Conservation (phyloP, 2,329 filamentous ascomycete species). For the Epichloe elymi region DNA sequence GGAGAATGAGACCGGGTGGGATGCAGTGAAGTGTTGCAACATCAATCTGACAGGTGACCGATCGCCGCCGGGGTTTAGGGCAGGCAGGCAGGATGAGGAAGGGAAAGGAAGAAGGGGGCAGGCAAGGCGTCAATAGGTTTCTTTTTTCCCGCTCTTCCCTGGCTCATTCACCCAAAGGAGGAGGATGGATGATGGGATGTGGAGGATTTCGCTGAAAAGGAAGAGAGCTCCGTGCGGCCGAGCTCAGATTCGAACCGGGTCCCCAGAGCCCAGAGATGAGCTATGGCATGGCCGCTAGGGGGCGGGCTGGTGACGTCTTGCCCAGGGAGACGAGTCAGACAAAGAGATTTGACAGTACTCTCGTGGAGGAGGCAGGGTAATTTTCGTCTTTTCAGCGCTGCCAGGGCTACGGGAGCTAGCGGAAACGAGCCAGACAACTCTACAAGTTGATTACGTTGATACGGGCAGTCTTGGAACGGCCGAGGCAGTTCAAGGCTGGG, state of each 20-base stretch:
- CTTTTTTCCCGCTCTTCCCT: neutral
- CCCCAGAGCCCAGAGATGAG: neutral
- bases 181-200: neutral
- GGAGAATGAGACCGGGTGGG: neutral
- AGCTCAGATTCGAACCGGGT: neutral
- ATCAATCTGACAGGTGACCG: neutral
- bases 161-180: neutral
- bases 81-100: neutral
- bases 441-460: too few relatives aligned
- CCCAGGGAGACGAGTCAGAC: slow-evolving; percentile 7
- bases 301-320: neutral
- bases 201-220: neutral
- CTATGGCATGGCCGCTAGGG: slow-evolving; percentile 2
- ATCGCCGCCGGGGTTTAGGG: neutral
- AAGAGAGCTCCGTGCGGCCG: neutral
- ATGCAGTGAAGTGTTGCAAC: neutral
- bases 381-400: too few relatives aligned
- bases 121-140: neutral
- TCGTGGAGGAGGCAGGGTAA: neutral
- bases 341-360: slow-evolving; percentile 6
- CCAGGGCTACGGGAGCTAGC: neutral
- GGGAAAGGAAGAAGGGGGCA: neutral
- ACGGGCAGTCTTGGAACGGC: too few relatives aligned
- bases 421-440: neutral
- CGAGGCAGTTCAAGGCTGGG: too few relatives aligned